Conservation (phyloP, 805 yeast species). For the Candida namnaoensis region DNA sequence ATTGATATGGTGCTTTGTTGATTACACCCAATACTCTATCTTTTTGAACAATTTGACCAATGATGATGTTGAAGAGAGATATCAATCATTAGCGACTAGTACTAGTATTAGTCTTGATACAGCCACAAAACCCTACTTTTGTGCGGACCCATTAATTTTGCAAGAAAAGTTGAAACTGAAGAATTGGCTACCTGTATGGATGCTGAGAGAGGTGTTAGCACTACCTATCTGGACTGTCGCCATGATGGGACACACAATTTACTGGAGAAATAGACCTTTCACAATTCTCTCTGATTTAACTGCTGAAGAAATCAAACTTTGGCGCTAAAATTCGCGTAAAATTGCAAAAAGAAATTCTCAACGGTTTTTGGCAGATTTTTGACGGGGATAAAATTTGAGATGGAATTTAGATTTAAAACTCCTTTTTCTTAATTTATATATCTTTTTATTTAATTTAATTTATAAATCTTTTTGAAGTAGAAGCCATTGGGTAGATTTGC, state of each 20-base stretch:
- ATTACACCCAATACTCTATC: slow-evolving; percentile 46
- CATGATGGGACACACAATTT: slow-evolving; percentile 65
- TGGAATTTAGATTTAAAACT: too few species aligned
- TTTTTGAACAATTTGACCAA: slow-evolving; percentile 24
- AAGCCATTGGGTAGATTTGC: too few species aligned
- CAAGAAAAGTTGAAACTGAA: slow-evolving; percentile 8
- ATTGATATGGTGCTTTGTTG: slow-evolving; percentile 54
- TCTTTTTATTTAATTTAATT: too few species aligned
- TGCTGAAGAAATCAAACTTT: slow-evolving; percentile 47
- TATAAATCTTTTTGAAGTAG: too few species aligned
- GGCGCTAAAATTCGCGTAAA: too few species aligned
- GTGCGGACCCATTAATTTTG: too few species aligned
- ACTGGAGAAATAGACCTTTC: slow-evolving; percentile 77
- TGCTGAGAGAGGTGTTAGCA: slow-evolving; percentile 62
- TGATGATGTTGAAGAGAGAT: slow-evolving; percentile 5
- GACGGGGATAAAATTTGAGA: too few species aligned
- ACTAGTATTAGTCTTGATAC: slow-evolving; percentile 9
- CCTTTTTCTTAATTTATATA: too few species aligned
- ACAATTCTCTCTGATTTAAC: slow-evolving; percentile 63
- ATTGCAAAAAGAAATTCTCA: too few species aligned
- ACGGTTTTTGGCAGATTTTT: too few species aligned
- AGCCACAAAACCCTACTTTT: not conserved
- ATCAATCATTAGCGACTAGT: slow-evolving; percentile 15
- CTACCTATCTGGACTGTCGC: slow-evolving; percentile 81
- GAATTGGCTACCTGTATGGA: slow-evolving; percentile 42